These are phyloP conservation scores for Kregervanrija pseudodelftensis DNA, from an alignment of 805 yeast genomes.

Conservation along the genomic window DNA sequence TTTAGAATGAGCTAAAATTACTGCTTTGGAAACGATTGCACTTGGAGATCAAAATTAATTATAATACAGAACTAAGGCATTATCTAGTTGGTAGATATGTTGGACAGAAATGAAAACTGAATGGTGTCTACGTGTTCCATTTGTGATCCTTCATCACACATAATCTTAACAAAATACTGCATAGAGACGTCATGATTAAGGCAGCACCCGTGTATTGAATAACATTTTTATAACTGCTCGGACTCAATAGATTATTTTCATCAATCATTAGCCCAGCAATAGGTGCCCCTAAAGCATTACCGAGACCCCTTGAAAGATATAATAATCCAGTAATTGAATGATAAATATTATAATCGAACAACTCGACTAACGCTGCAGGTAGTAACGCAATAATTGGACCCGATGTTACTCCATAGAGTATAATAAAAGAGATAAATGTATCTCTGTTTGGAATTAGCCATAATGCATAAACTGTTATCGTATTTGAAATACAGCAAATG, in stretches of 20 bases:
- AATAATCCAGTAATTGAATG: constrained; percentile 29
- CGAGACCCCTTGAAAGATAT: constrained; percentile 30
- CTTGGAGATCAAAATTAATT: too few relatives aligned
- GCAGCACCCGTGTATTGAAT: constrained; percentile 5
- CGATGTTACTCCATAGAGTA: constrained; percentile 29
- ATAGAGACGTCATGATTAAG: not conserved
- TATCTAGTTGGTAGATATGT: too few relatives aligned
- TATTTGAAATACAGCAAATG: constrained; percentile 29
- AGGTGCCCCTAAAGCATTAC: constrained; percentile 30
- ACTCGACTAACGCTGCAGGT: constrained; percentile 28
- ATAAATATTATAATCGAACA: constrained; percentile 28
- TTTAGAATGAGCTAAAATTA: too few relatives aligned
- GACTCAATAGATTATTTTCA: not conserved
- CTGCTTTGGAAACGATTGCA: too few relatives aligned
- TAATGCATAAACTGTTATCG: constrained; percentile 27
- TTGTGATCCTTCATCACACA: not conserved
- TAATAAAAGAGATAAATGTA: constrained; percentile 27
- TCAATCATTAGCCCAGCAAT: constrained; percentile 28
- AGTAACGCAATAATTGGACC: constrained; percentile 30
- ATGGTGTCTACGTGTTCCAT: not conserved
- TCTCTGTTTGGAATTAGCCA: constrained; percentile 28
- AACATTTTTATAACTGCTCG: not conserved
- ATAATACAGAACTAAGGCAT: too few relatives aligned
- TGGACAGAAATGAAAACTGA: too few relatives aligned
- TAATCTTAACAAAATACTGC: not conserved